These are phyloP conservation scores for Fistulina hepatica DNA, from an alignment of 1,284 basidiomycete genomes.

Conservation along the genomic window DNA sequence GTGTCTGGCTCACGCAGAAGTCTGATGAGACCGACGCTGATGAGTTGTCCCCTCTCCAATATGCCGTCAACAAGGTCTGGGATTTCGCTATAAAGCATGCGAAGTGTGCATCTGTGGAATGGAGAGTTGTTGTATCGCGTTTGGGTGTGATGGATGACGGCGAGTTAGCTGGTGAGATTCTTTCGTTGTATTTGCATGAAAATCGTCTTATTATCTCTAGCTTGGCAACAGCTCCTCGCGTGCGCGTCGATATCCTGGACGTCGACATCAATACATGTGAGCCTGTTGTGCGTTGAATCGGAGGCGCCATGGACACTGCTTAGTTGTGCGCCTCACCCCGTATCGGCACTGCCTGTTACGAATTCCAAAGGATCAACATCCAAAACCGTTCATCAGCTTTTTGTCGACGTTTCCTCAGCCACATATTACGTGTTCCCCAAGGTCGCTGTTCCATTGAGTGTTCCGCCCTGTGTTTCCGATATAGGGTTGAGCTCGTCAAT, in stretches of 20 bases:
- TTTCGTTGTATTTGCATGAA: constrained; percentile 1
- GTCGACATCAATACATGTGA: constrained; percentile 39
- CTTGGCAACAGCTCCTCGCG: constrained; percentile 49
- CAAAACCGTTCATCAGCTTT: constrained; percentile 26
- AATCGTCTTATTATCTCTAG: constrained; percentile 26
- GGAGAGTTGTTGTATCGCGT: constrained; percentile 64
- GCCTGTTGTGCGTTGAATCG: constrained; percentile 44
- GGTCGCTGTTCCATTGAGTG: constrained; percentile 28
- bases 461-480: constrained; percentile 24
- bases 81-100: constrained; percentile 49
- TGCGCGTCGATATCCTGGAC: constrained; percentile 23
- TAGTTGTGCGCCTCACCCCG: constrained; percentile 16
- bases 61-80: constrained; percentile 51
- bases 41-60: constrained; percentile 22
- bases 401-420: constrained; percentile 36
- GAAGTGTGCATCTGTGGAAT: constrained; percentile 59
- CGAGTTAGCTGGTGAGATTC: constrained; percentile 57
- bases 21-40: constrained; percentile 21
- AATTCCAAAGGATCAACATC: constrained; percentile 18
- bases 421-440: constrained; percentile 41
- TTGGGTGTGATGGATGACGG: constrained; percentile 43
- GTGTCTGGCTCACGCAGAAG: constrained; percentile 48
- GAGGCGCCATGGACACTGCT: constrained; percentile 43
- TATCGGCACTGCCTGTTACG: constrained; percentile 10
- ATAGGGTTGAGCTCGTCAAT: constrained; percentile 25